A percentile compares a stretch with the other conserved stretches of the same genome.
Conservation (phyloP, 2,329 filamentous ascomycete genomes). For the Periconia digitata region DNA sequence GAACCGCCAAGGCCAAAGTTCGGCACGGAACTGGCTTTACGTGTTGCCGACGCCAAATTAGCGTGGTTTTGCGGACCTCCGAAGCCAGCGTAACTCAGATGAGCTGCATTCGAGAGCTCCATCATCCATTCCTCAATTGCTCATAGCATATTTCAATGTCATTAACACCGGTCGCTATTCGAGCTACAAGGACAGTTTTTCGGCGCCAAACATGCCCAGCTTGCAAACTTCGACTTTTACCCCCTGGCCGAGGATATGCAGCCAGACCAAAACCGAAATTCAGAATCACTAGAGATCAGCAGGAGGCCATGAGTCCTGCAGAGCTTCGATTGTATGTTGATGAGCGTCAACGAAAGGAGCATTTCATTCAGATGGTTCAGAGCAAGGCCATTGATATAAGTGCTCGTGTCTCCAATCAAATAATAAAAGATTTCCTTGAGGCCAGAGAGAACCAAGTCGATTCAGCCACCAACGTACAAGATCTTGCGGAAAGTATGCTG, state of each 20-base stretch:
- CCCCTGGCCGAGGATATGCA: constrained; percentile 8
- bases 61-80: constrained; percentile 13
- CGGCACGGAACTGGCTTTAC: constrained; percentile 9
- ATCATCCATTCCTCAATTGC: neutral
- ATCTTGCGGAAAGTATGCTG: constrained; percentile 24
- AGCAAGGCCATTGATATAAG: constrained; percentile 20
- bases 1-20: constrained; percentile 26
- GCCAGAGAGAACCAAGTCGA: constrained; percentile 19
- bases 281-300: neutral
- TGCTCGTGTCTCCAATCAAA: constrained; percentile 18
- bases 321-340: constrained; percentile 24
- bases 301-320: constrained; percentile 11
- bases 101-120: no score
- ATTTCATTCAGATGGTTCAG: constrained; percentile 19
- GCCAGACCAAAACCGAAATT: neutral
- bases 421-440: constrained; percentile 28
- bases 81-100: constrained; percentile 8
- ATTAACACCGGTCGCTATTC: constrained; percentile 13
- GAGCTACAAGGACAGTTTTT: constrained; percentile 9
- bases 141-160: constrained; percentile 18
- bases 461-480: constrained; percentile 17
- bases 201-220: constrained; percentile 18
- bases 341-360: constrained; percentile 19
- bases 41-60: constrained; percentile 13
- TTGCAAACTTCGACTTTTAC: constrained; percentile 18